These are phyloP conservation scores for Candida golubevii DNA, from an alignment of 805 yeast species.

Conservation along the genomic window DNA sequence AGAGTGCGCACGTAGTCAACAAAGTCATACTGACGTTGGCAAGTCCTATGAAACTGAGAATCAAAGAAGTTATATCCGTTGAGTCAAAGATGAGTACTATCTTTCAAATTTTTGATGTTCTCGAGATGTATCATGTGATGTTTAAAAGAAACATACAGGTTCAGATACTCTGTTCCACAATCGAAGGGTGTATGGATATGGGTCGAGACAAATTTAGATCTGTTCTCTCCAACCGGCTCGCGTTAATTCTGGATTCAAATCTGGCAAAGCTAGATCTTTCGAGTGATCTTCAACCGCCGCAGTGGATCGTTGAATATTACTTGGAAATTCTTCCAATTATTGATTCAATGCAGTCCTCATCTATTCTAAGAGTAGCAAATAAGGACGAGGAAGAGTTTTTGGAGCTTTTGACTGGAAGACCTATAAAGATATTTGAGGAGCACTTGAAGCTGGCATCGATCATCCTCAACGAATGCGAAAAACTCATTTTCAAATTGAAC, in stretches of 20 bases:
- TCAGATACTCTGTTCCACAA: slow-evolving; percentile 20
- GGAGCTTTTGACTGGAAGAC: slow-evolving; percentile 42
- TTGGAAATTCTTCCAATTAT: slow-evolving; percentile 57
- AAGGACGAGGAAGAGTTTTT: slow-evolving; percentile 35
- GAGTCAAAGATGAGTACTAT: slow-evolving; percentile 56
- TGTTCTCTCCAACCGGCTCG: slow-evolving; percentile 27
- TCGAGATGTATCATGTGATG: slow-evolving; percentile 70
- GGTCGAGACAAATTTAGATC: slow-evolving; percentile 25
- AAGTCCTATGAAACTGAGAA: slow-evolving; percentile 55
- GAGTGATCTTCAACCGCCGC: slow-evolving; percentile 73
- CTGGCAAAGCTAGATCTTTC: slow-evolving; percentile 39
- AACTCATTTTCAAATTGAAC: slow-evolving; percentile 49
- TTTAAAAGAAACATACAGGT: slow-evolving; percentile 40
- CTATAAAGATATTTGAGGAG: slow-evolving; percentile 35
- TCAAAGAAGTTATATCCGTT: slow-evolving; percentile 64
- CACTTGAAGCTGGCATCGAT: slow-evolving; percentile 29
- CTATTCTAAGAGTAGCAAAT: slow-evolving; percentile 39
- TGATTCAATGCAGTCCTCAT: slow-evolving; percentile 32
- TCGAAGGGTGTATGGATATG: slow-evolving; percentile 22
- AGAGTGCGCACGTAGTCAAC: slow-evolving; percentile 38
- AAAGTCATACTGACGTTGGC: slow-evolving; percentile 51
- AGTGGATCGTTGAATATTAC: slow-evolving; percentile 70
- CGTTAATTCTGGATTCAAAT: slow-evolving; percentile 31
- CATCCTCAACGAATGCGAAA: slow-evolving; percentile 27
- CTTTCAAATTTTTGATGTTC: slow-evolving; percentile 55